phyloP scores from a whole-genome alignment of 2,329 filamentous ascomycete species.

The Venturia aucupariae region DNA sequence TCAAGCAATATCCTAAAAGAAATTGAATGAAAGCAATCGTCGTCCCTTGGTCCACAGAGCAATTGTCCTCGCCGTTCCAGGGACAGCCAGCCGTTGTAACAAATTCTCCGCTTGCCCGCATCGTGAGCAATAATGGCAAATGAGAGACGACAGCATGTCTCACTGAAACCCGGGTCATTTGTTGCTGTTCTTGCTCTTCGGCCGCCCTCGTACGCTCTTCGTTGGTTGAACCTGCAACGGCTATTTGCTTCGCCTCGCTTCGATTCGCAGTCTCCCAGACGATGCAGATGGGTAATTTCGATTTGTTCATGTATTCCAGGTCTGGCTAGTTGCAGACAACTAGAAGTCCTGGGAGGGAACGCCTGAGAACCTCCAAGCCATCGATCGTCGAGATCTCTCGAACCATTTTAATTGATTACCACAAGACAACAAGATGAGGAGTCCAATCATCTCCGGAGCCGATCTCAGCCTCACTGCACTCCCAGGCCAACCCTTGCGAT shows the following conservation, averaged over 20 bases:
- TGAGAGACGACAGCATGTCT: background rate
- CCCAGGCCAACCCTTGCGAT: background rate
- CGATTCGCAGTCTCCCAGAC: no score
- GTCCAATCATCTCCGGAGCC: background rate
- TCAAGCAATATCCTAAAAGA: background rate
- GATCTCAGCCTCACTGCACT: background rate
- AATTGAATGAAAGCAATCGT: no score
- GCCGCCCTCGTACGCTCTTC: background rate
- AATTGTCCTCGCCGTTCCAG: background rate
- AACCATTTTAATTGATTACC: background rate
- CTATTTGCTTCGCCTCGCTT: background rate
- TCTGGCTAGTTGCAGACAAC: background rate
- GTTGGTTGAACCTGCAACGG: background rate
- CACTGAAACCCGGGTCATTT: background rate
- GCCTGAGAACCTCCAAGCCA: no score
- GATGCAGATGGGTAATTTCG: background rate
- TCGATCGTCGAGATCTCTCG: background rate
- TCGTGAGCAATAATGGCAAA: background rate
- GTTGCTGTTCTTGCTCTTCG: background rate
- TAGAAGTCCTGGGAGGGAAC: background rate
- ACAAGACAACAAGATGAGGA: background rate
- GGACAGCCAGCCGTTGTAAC: background rate
- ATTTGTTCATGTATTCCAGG: background rate
- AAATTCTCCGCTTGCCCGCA: background rate
- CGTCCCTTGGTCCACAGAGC: background rate